Conservation (phyloP, 345 rosid species). For the Dovyalis caffra region DNA sequence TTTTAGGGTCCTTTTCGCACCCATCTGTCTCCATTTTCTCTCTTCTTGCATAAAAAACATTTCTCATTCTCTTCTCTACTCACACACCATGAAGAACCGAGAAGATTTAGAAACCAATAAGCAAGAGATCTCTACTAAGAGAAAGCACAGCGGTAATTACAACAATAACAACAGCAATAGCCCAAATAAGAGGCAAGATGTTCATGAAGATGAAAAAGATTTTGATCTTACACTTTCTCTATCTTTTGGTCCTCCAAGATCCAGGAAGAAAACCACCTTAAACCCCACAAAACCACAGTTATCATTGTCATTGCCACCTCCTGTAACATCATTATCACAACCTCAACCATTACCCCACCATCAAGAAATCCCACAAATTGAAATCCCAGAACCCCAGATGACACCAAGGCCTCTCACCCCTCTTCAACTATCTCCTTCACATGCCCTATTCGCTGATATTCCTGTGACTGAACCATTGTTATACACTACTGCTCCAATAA, state of each 20-base stretch:
- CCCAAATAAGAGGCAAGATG: background rate
- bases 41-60: background rate
- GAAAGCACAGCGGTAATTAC: background rate
- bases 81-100: background rate
- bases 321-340: background rate
- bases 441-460: background rate
- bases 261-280: background rate
- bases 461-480: background rate
- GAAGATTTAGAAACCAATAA: background rate
- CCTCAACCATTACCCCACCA: background rate
- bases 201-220: conserved; percentile 1
- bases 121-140: conserved; percentile 3
- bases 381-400: background rate
- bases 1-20: background rate
- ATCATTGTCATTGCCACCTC: background rate
- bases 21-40: background rate
- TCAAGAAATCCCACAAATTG: background rate
- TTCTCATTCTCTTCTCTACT: background rate
- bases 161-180: background rate
- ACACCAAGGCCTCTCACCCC: background rate
- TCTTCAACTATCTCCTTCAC: conserved; percentile 11
- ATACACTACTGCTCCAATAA: background rate
- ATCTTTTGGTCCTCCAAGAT: background rate
- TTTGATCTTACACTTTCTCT: conserved; percentile 23
- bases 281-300: background rate